Base-by-base conservation (phyloP, 31 red algal species). In the Porphyra umbilicalis region DNA sequence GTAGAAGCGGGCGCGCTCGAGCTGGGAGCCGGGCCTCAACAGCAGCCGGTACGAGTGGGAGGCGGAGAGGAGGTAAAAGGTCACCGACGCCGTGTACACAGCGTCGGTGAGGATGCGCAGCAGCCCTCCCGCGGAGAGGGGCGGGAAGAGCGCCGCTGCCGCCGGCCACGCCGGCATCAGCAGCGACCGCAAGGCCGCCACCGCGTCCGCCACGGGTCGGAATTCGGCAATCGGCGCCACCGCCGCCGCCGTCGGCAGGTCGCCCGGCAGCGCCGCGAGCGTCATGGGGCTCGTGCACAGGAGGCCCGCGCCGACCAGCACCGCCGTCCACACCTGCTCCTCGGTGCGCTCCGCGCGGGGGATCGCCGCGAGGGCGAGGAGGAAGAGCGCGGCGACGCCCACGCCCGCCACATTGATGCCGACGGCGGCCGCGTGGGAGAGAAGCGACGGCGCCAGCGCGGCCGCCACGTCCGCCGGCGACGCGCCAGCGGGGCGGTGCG, bases 301-400 rank as follows among this genome's bases (percentile, higher is more conserved):
- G 30, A 93, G 86, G 20, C 86, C 91, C 35, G 88, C 80, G 4
- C 81, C 83, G 9, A 93, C 76, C 36, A 93, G 78, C 67, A 82
- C 77, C 46, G 78, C 79, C 6, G 91, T 93, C 91, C 91, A 93
- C 75, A 89, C 79, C 82, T 93, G 91, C 78, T 93, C 91, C 85
- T 85, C 78, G 9, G 86, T 88, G 76, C 77, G 77, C 77, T 79
- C 77, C 18, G 88, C 87, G 25, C n/a, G 35, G 4, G 74, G 81
- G n/a, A 75, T 39, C 9, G 83, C 71, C 35, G 37, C 71, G 34
- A 93, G 57, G 68, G 79, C 80, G 76, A 82, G 40, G 40, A 82
- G 68, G 83, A 79, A 93, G 74, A 89, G 86, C 57, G 87, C 35
- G 30, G 91, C 82, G 46, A 93, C 77, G 34, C 77, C 80, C 13